Evolutionary conservation across 306 rosid species (phyloP).

Genomic region (Alnus glutinosa): DNA sequence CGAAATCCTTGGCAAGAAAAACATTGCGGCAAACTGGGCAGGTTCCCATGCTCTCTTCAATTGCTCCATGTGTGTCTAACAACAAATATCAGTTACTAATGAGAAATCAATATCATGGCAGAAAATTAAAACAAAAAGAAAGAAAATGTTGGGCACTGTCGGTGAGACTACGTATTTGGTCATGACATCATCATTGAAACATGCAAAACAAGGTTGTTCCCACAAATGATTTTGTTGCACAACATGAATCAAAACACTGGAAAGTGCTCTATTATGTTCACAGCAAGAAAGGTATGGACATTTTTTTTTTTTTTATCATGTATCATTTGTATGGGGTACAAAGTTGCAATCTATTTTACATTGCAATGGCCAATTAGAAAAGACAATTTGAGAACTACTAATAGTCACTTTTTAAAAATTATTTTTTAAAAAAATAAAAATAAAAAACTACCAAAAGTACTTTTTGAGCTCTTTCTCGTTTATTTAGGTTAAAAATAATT

Average conservation of each 20-base stretch:
- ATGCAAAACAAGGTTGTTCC: not conserved
- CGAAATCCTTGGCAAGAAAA: constrained; percentile 65
- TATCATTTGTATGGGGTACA: not conserved
- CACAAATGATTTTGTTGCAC: not conserved
- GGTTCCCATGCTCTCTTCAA: constrained; percentile 53
- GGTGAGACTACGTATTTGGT: not conserved
- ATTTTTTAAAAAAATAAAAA: too few relatives aligned
- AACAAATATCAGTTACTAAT: constrained; percentile 22
- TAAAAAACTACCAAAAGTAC: not conserved
- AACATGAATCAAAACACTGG: not conserved
- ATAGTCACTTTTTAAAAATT: not conserved
- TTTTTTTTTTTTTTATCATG: not conserved
- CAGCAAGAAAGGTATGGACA: not conserved
- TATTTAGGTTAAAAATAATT: not conserved
- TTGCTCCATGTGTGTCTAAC: constrained; percentile 30
- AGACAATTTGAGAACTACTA: not conserved
- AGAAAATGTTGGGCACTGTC: not conserved
- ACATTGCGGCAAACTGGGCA: constrained; percentile 86
- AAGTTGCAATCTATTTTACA: not conserved
- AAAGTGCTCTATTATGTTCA: not conserved
- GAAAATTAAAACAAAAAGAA: not conserved
- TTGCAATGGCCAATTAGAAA: not conserved
- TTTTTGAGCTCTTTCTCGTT: not conserved
- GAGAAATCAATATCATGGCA: constrained; percentile 2
- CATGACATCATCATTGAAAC: not conserved